Evolutionary conservation across 495 filamentous ascomycete genomes (phyloP).

Genomic region (Tirmania nivea): DNA sequence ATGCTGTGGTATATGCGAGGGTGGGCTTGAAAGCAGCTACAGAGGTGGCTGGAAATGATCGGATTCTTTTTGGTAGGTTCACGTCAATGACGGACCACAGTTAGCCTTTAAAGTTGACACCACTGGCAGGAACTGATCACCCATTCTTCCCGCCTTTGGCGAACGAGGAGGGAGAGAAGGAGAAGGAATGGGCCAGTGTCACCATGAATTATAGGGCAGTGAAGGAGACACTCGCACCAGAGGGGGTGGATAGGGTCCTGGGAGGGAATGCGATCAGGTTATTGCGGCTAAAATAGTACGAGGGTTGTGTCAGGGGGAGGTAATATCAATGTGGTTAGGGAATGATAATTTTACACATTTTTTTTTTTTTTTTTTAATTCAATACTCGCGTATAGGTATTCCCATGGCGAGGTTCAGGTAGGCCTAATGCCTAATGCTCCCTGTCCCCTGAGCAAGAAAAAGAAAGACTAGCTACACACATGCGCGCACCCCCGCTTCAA

Average conservation of each 20-base stretch:
- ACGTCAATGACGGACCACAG: too few relatives aligned
- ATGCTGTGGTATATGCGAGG: conserved; percentile 65
- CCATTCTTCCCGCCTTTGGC: conserved; percentile 80
- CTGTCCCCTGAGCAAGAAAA: too few relatives aligned
- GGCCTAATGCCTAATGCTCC: too few relatives aligned
- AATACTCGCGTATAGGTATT: too few relatives aligned
- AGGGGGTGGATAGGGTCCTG: conserved; percentile 32
- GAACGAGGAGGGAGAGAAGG: conserved; percentile 28
- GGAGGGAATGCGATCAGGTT: conserved; percentile 50
- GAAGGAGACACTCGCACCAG: conserved; percentile 31
- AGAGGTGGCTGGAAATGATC: conserved; percentile 36
- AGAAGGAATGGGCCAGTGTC: conserved; percentile 62
- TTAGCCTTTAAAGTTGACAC: not conserved
- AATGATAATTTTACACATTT: too few relatives aligned
- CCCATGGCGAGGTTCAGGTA: too few relatives aligned
- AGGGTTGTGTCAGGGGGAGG: too few relatives aligned
- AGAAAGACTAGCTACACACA: too few relatives aligned
- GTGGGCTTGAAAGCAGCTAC: conserved; percentile 57
- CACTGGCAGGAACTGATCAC: conserved; percentile 49
- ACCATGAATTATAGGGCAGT: conserved; percentile 56
- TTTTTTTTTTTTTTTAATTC: too few relatives aligned
- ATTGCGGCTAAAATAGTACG: conserved; percentile 33
- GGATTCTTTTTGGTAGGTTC: conserved; percentile 49
- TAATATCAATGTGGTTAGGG: too few relatives aligned
- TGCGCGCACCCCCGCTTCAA: too few relatives aligned